Percentiles rank a stretch among this genome's conserved stretches.
Conservation (phyloP, 495 filamentous ascomycete species). For the Venustampulla echinocandica region DNA sequence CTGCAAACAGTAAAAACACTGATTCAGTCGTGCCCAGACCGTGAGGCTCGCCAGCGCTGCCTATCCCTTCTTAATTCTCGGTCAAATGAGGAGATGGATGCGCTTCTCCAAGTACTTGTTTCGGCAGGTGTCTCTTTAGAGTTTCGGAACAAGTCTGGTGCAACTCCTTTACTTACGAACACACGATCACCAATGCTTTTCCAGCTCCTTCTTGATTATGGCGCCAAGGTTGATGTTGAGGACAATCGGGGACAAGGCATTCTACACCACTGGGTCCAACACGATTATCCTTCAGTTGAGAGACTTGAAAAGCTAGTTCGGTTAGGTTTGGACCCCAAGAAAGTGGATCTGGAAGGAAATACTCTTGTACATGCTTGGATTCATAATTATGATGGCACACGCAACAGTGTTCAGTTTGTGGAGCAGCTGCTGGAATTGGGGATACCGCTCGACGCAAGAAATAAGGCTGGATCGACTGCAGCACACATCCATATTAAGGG, state of each 20-base stretch:
- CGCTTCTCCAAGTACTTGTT: too few relatives aligned
- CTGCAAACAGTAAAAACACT: too few relatives aligned
- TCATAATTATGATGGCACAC: neutral
- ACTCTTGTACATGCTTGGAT: constrained; percentile 1
- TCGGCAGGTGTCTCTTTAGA: too few relatives aligned
- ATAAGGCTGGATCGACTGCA: constrained; percentile 13
- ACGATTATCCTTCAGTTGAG: neutral
- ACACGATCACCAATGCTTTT: neutral
- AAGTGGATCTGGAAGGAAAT: constrained; percentile 9
- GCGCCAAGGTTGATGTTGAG: constrained; percentile 5
- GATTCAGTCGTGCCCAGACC: too few relatives aligned
- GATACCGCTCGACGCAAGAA: constrained; percentile 11
- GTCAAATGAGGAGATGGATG: too few relatives aligned
- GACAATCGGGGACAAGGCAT: constrained; percentile 4
- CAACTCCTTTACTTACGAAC: constrained; percentile 12
- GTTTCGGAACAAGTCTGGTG: constrained; percentile 13
- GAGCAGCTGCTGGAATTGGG: constrained; percentile 7
- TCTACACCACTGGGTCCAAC: constrained; percentile 5
- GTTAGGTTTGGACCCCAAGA: constrained; percentile 2
- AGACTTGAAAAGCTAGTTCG: neutral
- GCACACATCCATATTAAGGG: constrained; percentile 3
- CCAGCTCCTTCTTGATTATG: constrained; percentile 8
- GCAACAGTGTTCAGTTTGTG: neutral
- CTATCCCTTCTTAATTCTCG: too few relatives aligned
- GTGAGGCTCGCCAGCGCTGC: too few relatives aligned